Evolutionary conservation across 2,329 filamentous ascomycete genomes (phyloP).

Genomic region (Albophoma yamanashiensis): DNA sequence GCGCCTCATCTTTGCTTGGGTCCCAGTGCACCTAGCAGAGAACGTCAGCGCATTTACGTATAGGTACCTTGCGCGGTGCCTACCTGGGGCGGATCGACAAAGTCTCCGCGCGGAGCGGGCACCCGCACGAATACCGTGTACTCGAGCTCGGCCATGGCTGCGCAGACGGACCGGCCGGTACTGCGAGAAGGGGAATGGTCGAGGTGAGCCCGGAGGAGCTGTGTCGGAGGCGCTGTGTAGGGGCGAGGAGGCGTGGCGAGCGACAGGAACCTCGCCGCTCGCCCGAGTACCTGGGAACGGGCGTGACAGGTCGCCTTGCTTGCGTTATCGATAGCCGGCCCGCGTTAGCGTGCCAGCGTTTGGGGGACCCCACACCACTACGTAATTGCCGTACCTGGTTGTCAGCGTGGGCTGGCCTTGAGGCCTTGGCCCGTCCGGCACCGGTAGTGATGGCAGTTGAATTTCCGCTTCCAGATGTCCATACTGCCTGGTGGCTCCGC

Average conservation of each 20-base stretch:
- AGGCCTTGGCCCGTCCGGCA: too few relatives aligned
- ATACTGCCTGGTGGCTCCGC: too few relatives aligned
- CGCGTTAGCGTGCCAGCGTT: constrained; percentile 3
- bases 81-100: constrained; percentile 83
- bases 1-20: constrained; percentile 68
- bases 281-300: too few relatives aligned
- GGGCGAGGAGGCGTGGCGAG: neutral
- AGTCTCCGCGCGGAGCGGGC: constrained; percentile 79
- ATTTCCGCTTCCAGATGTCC: too few relatives aligned
- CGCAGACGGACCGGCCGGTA: neutral
- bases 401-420: too few relatives aligned
- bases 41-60: neutral
- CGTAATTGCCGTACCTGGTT: too few relatives aligned
- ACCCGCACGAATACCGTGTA: constrained; percentile 79
- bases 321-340: neutral
- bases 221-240: neutral
- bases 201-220: neutral
- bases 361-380: too few relatives aligned
- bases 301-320: neutral
- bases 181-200: neutral
- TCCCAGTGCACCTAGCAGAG: constrained; percentile 70
- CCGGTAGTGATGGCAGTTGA: too few relatives aligned
- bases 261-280: too few relatives aligned
- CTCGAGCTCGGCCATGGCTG: constrained; percentile 37
- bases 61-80: constrained; percentile 11